These are phyloP conservation scores for Ceratobasidium sp. DNA, from an alignment of 1,284 basidiomycete genomes.

Conservation along the genomic window DNA sequence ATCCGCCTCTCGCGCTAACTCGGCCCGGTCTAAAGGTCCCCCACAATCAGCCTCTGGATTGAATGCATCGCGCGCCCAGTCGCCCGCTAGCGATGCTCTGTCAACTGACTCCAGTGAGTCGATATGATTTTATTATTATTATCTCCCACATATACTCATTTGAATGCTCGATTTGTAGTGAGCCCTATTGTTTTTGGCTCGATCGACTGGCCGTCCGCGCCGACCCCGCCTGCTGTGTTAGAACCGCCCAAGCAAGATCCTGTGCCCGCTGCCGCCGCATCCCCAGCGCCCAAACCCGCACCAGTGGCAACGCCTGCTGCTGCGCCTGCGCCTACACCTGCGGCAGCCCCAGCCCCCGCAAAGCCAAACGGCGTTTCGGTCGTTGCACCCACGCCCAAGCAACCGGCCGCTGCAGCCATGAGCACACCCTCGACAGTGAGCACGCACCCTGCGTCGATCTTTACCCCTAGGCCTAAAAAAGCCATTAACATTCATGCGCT, in stretches of 20 bases:
- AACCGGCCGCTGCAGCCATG: slow-evolving; percentile 44
- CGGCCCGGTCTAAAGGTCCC: slow-evolving; percentile 30
- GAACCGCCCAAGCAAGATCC: too few species aligned
- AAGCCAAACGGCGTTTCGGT: slow-evolving; percentile 46
- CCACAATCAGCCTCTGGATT: neutral
- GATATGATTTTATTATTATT: neutral
- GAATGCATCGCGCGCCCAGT: slow-evolving; percentile 33
- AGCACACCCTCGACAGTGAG: slow-evolving; percentile 1
- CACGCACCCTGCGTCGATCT: slow-evolving; percentile 22
- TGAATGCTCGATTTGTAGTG: neutral
- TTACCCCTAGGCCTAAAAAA: slow-evolving; percentile 24
- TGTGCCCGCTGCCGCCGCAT: neutral
- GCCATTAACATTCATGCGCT: slow-evolving; percentile 55
- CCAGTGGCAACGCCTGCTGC: slow-evolving; percentile 27
- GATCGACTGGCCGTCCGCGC: slow-evolving; percentile 12
- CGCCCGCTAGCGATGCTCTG: slow-evolving; percentile 25
- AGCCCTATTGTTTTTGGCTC: slow-evolving; percentile 30
- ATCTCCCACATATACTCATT: neutral
- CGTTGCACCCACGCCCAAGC: slow-evolving; percentile 49
- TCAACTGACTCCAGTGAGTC: slow-evolving; percentile 1
- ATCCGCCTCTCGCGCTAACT: slow-evolving; percentile 23
- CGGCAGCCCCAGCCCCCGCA: slow-evolving; percentile 24
- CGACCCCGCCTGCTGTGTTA: too few species aligned
- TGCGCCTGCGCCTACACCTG: slow-evolving; percentile 2
- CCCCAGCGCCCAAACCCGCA: neutral